A percentile compares a stretch with the other conserved stretches of the same genome.
Conservation (phyloP, 306 rosid species). For the Prunus padus region DNA sequence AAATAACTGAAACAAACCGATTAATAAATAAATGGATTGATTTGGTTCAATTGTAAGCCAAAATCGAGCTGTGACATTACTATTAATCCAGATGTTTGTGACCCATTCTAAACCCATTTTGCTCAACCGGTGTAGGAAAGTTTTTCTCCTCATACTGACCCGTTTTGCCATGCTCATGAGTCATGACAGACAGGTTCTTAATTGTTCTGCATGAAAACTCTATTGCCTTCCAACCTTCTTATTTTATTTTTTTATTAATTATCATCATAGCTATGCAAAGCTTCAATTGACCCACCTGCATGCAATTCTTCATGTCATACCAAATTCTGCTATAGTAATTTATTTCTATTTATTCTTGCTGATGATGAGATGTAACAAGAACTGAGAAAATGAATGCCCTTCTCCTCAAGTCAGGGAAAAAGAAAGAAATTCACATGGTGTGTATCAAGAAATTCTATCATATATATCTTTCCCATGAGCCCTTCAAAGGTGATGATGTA, state of each 20-base stretch:
- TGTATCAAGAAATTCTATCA: slow-evolving; percentile 12
- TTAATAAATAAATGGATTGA: no score
- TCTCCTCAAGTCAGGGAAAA: not conserved
- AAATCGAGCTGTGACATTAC: no score
- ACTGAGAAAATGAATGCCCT: slow-evolving; percentile 3
- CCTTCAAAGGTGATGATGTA: not conserved
- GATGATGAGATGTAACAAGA: slow-evolving; percentile 1
- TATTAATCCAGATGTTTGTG: no score
- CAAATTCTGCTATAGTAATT: slow-evolving; percentile 18
- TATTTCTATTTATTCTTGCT: slow-evolving; percentile 17
- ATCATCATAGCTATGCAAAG: not conserved
- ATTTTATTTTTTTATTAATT: not conserved
- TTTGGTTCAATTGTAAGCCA: no score
- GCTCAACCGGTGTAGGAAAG: no score
- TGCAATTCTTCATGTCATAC: not conserved
- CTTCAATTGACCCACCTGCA: slow-evolving; percentile 10
- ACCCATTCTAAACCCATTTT: no score
- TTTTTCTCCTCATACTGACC: slow-evolving; percentile 3
- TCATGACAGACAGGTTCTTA: not conserved
- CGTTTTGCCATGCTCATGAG: slow-evolving; percentile 2
- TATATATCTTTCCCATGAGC: slow-evolving; percentile 11
- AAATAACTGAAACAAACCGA: no score
- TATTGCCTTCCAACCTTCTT: not conserved
- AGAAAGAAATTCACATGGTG: not conserved
- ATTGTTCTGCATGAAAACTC: not conserved